Evolutionary conservation across 2,329 filamentous ascomycete genomes (phyloP).

Genomic region (Setomelanomma holmii): DNA sequence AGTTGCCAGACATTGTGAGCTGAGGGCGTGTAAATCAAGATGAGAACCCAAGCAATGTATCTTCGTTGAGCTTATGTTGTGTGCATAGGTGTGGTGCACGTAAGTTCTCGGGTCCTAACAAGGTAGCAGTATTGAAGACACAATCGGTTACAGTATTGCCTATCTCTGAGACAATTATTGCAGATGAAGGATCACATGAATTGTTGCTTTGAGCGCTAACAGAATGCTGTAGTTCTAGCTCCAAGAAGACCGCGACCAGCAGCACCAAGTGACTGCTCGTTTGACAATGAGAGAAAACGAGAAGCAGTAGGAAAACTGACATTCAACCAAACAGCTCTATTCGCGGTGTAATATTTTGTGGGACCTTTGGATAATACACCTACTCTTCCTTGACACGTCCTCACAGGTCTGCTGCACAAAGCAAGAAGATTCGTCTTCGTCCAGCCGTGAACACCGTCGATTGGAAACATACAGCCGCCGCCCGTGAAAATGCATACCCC

Average conservation of each 20-base stretch:
- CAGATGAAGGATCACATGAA: slow-evolving; percentile 16
- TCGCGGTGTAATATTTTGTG: slow-evolving; percentile 10
- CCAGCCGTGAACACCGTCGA: slow-evolving; percentile 39
- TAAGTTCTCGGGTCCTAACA: too few relatives aligned
- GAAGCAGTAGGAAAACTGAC: not conserved
- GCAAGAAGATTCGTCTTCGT: slow-evolving; percentile 15
- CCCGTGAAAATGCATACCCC: slow-evolving; percentile 48
- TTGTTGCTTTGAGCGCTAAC: slow-evolving; percentile 39
- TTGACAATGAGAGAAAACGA: not conserved
- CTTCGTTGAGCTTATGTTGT: too few relatives aligned
- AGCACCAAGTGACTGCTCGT: not conserved
- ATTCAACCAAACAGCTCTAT: slow-evolving; percentile 10
- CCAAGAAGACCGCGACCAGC: slow-evolving; percentile 2
- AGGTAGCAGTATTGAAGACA: too few relatives aligned
- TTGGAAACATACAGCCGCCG: slow-evolving; percentile 48
- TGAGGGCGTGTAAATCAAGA: too few relatives aligned
- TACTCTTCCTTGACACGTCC: slow-evolving; percentile 10
- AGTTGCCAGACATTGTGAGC: too few relatives aligned
- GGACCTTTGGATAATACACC: slow-evolving; percentile 8
- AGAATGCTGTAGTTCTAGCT: slow-evolving; percentile 37
- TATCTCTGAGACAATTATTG: too few relatives aligned
- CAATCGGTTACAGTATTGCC: too few relatives aligned
- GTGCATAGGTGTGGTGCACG: too few relatives aligned
- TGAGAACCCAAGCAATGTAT: too few relatives aligned
- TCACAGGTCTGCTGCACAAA: slow-evolving; percentile 3